Conservation (phyloP, 345 rosid species). For the Stellera chamaejasme region DNA sequence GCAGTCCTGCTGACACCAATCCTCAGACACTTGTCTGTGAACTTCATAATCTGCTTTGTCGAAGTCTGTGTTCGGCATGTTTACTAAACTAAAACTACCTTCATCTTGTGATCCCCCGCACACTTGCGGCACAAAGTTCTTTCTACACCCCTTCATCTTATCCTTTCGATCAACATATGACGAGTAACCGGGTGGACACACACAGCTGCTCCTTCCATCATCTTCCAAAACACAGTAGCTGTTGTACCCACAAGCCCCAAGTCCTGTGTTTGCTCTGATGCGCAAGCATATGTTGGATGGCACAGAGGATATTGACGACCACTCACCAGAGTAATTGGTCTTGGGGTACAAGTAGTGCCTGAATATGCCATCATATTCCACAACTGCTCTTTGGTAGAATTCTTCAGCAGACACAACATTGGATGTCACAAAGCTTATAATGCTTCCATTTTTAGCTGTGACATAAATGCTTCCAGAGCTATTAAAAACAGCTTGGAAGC, state of each 20-base stretch:
- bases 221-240: conserved; percentile 17
- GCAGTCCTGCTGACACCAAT: conserved; percentile 33
- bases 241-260: conserved; percentile 29
- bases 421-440: neutral
- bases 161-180: conserved; percentile 6
- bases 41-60: conserved; percentile 26
- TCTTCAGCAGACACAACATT: neutral
- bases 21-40: conserved; percentile 13
- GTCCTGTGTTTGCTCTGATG: neutral
- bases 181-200: conserved; percentile 16
- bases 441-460: conserved; percentile 3
- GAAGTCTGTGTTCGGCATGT: conserved; percentile 25
- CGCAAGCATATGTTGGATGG: conserved; percentile 19
- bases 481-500: conserved; percentile 11
- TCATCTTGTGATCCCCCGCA: conserved; percentile 32
- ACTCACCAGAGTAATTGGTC: neutral
- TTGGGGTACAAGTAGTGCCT: conserved; percentile 19
- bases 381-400: conserved; percentile 15
- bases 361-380: conserved; percentile 24
- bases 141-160: conserved; percentile 16
- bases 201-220: conserved; percentile 9
- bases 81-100: conserved; percentile 13
- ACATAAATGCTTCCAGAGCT: conserved; percentile 15
- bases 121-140: conserved; percentile 13
- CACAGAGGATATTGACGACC: conserved; percentile 12